Evolutionary conservation across 352 stramenopile genomes (phyloP), one percentile per base, ranked within the genome.

Genomic region (Pythium rishiriense): DNA sequence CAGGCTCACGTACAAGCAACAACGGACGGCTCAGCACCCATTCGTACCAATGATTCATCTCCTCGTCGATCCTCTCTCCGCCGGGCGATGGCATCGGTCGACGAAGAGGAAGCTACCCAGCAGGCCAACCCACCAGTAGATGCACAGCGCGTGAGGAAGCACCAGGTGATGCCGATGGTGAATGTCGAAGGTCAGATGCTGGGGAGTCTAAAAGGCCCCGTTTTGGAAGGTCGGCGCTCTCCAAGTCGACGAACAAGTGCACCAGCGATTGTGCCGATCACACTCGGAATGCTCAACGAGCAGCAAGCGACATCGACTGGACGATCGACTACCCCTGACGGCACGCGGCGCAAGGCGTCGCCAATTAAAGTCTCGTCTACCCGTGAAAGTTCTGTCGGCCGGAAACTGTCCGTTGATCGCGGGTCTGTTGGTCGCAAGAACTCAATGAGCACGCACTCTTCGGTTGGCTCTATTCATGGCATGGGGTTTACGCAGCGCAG

Each of bases 111-210:
- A 43, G 37, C 11, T 17, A 1, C 26, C 4, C 43, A 52, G 35
- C 24, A 53, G 33, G 21, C 4, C n/a, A 14, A 41, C 19, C 21
- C 28, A 21, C 3, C 17, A n/a, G 17, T 12, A 21, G 51, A 54
- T 9, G 37, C 25, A 4, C 37, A 55, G 22, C 52, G 54, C 9
- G 54, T 60, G 19, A 69, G 43, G 41, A 45, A 52, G 0, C 55
- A 69, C 19, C 62, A 69, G 48, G 62, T 69, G 14, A 33, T 58
- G 26, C 62, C 62, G 12, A 8, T 64, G 31, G 25, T 69, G 39
- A 69, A 58, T 8, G 53, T 58, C 15, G 53, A 69, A 31, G 33
- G 52, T 4, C 35, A 69, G 21, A 19, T 48, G 1, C 10, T 69
- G 29, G 62, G 49, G 1, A 26, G 15, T 6, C 22, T 69, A 0